Evolutionary conservation across 2,329 filamentous ascomycete species (phyloP), one percentile per base, ranked within the genome.

Genomic region (Claviceps paspali): DNA sequence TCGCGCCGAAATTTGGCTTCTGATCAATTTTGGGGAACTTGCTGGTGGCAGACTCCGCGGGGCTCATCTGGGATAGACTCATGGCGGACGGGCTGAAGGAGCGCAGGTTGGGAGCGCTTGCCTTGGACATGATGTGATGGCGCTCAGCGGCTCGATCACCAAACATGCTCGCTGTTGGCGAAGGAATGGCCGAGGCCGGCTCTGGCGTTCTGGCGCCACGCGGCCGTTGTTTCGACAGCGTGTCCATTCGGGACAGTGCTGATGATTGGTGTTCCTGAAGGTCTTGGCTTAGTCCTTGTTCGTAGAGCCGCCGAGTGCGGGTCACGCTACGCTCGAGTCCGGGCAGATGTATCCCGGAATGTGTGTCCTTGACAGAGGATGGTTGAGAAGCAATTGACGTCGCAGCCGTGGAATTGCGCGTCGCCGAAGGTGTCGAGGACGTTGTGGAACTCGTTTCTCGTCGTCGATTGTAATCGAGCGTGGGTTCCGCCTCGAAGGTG

Each of bases 361-460:
- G 52, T 4, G 64, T 49, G 10, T 76, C 72, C 43, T 68, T 74
- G 21, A 64, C 38, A 1, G 71, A 70, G 3, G 64, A 54, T 1
- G 68, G 63, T 42, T 88, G 83, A 15, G 55, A 53, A 0, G 78
- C 75, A 35, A 92, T 65, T 0, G 88, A 95, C 0, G 86, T 95
- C 3, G 85, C 86, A 6, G 86, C 83, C 1, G 87, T 94, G 0
- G 88, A 95, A 38, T 75, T 78, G 21, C 83, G 77, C 19, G 74
- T 73, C 28, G 77, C 70, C 0, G 75, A 77, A 5, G 76, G 79
- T 4, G 61, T 62, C 0, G 74, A 79, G 0, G 85, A 91, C 6
- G 77, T 80, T 0, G 83, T 92, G 0, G 88, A 95, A 2, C 82
- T 91, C 0, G 86, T 94, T 45, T 86, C 85, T 19, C 87, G 70